Evolutionary conservation across 148 eudicot genomes (phyloP).

Genomic region (Cornus kousa): DNA sequence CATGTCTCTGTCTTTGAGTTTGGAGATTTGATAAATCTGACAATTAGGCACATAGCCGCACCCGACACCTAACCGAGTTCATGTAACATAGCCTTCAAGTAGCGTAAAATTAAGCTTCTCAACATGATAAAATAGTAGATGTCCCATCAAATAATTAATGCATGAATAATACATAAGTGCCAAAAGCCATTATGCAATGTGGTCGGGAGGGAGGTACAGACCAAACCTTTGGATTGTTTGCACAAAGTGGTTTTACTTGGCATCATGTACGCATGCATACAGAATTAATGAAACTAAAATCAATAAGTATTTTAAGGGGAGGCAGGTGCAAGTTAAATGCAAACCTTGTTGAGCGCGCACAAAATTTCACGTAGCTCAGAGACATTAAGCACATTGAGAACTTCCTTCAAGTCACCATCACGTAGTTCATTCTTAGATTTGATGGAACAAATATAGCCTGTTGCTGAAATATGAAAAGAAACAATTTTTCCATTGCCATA

Average conservation of each 20-base stretch:
- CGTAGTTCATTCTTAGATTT: constrained; percentile 32
- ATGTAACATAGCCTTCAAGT: background rate
- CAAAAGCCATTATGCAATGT: too few species aligned
- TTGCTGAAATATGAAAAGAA: constrained; percentile 43
- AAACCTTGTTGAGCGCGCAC: constrained; percentile 54
- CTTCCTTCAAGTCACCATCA: constrained; percentile 48
- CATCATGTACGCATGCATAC: too few species aligned
- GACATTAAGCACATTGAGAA: constrained; percentile 64
- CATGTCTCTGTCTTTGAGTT: too few species aligned
- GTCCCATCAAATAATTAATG: background rate
- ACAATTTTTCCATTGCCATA: constrained; percentile 13
- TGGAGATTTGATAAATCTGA: too few species aligned
- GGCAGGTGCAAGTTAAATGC: background rate
- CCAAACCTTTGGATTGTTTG: too few species aligned
- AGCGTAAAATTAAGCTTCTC: background rate
- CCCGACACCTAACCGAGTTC: too few species aligned
- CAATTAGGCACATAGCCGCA: too few species aligned
- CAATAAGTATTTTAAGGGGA: background rate
- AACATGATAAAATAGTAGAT: background rate
- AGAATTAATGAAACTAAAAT: background rate
- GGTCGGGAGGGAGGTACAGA: too few species aligned
- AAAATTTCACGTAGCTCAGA: constrained; percentile 66
- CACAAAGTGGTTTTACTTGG: too few species aligned
- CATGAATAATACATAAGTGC: too few species aligned
- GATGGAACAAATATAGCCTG: constrained; percentile 53